Conservation (phyloP, 1,139 yeast species). For the Arxiozyma heterogenica region DNA sequence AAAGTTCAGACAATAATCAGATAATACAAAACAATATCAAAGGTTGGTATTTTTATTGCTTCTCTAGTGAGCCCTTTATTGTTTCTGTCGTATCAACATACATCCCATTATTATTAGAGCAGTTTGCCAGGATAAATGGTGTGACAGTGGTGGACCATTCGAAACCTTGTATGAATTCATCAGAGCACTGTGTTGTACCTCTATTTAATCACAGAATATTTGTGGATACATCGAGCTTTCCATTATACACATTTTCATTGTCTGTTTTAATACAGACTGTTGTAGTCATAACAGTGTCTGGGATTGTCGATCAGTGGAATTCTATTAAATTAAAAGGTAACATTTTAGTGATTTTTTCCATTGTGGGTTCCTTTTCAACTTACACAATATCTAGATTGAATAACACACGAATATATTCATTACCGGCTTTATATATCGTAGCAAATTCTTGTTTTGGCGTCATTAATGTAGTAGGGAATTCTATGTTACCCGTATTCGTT, state of each 20-base stretch:
- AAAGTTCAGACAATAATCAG: constrained; percentile 1
- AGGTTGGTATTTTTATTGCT: constrained; percentile 50
- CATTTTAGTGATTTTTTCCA: constrained; percentile 45
- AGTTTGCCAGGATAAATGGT: constrained; percentile 57
- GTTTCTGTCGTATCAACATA: constrained; percentile 67
- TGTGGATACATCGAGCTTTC: constrained; percentile 60
- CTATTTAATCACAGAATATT: constrained; percentile 20
- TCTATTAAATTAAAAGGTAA: constrained; percentile 26
- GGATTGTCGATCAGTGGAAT: constrained; percentile 57
- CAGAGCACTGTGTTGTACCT: constrained; percentile 35
- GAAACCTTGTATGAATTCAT: constrained; percentile 33
- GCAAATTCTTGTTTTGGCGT: constrained; percentile 66
- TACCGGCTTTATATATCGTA: constrained; percentile 47
- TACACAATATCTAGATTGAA: constrained; percentile 37
- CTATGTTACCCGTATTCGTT: constrained; percentile 51
- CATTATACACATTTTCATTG: constrained; percentile 57
- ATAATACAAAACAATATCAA: constrained; percentile 34
- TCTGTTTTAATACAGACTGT: constrained; percentile 57
- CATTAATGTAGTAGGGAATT: constrained; percentile 67
- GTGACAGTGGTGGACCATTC: constrained; percentile 45
- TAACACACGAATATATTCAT: constrained; percentile 41
- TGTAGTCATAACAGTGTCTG: constrained; percentile 57
- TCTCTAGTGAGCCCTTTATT: constrained; percentile 68
- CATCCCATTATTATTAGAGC: constrained; percentile 56
- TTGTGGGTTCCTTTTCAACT: constrained; percentile 46